Base-by-base conservation (phyloP, 495 filamentous ascomycete species). In the Podospora sp. region DNA sequence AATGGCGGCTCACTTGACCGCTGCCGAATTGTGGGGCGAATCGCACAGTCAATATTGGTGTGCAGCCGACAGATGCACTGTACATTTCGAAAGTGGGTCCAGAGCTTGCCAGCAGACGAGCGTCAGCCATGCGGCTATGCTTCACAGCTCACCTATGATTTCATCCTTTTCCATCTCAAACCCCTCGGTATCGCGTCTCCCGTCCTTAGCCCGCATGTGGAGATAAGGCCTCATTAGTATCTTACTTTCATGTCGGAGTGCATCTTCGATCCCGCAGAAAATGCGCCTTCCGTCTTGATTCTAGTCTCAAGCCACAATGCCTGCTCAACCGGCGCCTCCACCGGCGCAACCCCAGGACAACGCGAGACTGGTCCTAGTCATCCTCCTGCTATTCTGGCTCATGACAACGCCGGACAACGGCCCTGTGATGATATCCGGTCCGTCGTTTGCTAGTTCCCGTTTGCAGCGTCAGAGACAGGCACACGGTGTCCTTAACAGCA, bases 401-500 rank as follows among this genome's bases (percentile, higher is more conserved):
- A 71, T 81, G 70, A 63, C 76, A 58, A 77, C 73, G 16, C 77
- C 78, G 20, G 79, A 81, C 36, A 74, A 76, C 25, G 73, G 70
- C 33, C 75, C 81, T 0, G 77, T 75, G 14, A 75, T 82, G 67
- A 76, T 78, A 65, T 74, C 79, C 5, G 74, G 74, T 0, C 79
- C 80, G 16, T 71, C 78, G 21, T 65, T 79, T 46, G 73, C 76
- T 33, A 73, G 77, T 29, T 74, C 77, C 58, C 78, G 79, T 29
- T 69, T 83, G 12, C 72, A 72, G 8, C 80, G 76, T 36, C 79
- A 93, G 73, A 81, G 83, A 65, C 77, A 85, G 66, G 86, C 86
- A 53, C 84, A 93, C 60, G 78, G 80, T 36, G 75, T 92, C 33
- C 80, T 97, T 25, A 92, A 92, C 72, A 85, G 81, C 67, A 90